Base-by-base conservation (phyloP, 2,329 filamentous ascomycete genomes). In the Pseudogymnoascus sp. region DNA sequence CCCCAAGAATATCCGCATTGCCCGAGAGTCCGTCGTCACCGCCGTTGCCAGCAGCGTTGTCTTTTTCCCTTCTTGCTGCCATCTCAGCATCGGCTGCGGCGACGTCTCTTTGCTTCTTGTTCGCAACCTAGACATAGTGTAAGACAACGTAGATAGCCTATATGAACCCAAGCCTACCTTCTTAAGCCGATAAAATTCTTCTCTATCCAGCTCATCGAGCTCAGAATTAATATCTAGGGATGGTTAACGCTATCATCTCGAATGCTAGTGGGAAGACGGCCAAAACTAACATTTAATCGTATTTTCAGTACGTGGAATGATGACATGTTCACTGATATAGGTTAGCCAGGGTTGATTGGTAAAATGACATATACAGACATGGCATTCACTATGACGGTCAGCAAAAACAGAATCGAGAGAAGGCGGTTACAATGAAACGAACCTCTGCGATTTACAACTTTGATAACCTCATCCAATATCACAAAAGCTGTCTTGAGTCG, bases 401-500 rank as follows among this genome's bases (percentile, higher is more conserved):
- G 61, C 62, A n/a, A 8, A 8, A 36, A 8, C 16, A 25, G 21
- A 25, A 28, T n/a, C 25, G 31, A 14, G 1, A 42, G 46, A n/a
- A 42, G 18, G 10, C 59, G 36, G 14, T 28, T 56, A 34, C 28
- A 56, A 36, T 34, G 16, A 3, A 59, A 74, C 81, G 74, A 77
- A 90, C 89, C 89, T 90, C 95, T 89, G 73, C 95, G 86, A 76
- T 99, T 99, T 63, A 99, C 95, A 25, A 97, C 92, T 80, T 99
- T 99, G 79, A 99, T 99, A 64, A 99, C 95, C 77, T 99, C 95
- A 75, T 99, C 95, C 65, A 99, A 78, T 68, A 97, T 97, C 59
- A 99, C 91, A 75, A 99, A 99, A 5, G 95, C 95, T 67, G 95
- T 99, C 85, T 88, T 70, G 11, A 44, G 50, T 56, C 44, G 28